phyloP scores from a whole-genome alignment of 768 basidiomycete species.

The Lactarius evosmus region DNA sequence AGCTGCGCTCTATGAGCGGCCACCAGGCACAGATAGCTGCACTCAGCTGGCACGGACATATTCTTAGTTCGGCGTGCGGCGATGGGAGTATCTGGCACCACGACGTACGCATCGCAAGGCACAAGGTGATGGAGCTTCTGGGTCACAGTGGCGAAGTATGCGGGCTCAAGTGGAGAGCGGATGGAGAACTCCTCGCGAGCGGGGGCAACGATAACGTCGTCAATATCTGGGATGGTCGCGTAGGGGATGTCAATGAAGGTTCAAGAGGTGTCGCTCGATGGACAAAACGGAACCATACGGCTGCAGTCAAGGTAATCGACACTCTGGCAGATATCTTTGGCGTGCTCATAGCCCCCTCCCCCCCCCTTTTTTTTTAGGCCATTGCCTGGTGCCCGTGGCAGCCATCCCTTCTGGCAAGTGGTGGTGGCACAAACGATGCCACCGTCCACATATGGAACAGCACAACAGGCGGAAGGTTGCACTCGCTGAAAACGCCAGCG shows the following conservation, averaged over 20 bases:
- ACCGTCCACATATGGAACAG: conserved; percentile 89
- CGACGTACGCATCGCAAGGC: conserved; percentile 78
- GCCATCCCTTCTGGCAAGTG: conserved; percentile 27
- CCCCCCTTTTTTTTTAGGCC: conserved; percentile 59
- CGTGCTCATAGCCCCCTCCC: not conserved
- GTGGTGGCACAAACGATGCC: conserved; percentile 81
- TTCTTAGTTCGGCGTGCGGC: conserved; percentile 83
- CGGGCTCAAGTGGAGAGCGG: conserved; percentile 67
- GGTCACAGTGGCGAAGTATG: conserved; percentile 95
- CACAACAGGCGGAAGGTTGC: conserved; percentile 87
- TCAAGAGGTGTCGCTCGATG: conserved; percentile 70
- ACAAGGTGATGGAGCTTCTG: conserved; percentile 76
- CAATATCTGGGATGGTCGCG: conserved; percentile 93
- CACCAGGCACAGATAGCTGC: conserved; percentile 82
- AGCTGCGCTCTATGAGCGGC: conserved; percentile 87
- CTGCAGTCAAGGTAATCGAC: conserved; percentile 65
- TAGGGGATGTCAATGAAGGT: conserved; percentile 38
- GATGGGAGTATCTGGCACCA: conserved; percentile 97
- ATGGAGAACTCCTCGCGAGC: conserved; percentile 91
- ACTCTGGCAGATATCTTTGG: not conserved
- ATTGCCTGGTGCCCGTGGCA: conserved; percentile 99
- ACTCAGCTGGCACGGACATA: conserved; percentile 83
- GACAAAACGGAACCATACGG: conserved; percentile 89
- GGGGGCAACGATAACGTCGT: conserved; percentile 99
- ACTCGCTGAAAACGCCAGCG: conserved; percentile 80